Evolutionary conservation across 805 yeast species (phyloP), one percentile per base, ranked within the genome.

Genomic region (Priceomyces haplophilus): DNA sequence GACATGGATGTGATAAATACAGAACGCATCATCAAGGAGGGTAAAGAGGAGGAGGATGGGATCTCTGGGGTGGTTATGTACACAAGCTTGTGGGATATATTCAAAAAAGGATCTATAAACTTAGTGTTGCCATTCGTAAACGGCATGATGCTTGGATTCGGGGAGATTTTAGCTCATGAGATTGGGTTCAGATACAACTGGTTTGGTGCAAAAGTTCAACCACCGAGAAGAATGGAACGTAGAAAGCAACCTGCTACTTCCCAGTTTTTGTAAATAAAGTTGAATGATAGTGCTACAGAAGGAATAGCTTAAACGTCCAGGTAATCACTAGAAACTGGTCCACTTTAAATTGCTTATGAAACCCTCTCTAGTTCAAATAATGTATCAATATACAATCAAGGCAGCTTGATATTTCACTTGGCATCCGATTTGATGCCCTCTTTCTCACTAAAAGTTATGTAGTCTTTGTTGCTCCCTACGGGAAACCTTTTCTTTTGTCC

Each of bases 131-230:
- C 98, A 2, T 89, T 91, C 55, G 72, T 91, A 52, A 91, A 91
- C 55, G 98, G 98, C 7, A 70, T 91, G 64, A 90, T 90, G 96
- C 75, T 91, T 39, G 98, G 98, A 0, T 88, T 91, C 60, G 98
- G 98, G 1, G 98, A 91, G 67, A 82, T 91, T 16, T 69, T 88
- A 45, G 98, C 98, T 7, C 97, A 90, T 59, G 97, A 91, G 56
- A 65, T 91, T 32, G 95, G 96, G 4, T 86, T 87, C 69, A 73
- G 75, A 37, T 83, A 79, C 65, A 82, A 87, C 35, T 85, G 93
- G 86, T 56, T 72, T 17, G 88, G 85, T 4, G 89, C 89, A 11
- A 75, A 73, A 55, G 88, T 80, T 40, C 60, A 64, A 39, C 77
- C 76, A 1, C 59, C 64, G 10, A 50, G 58, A 44, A 58, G 70